A percentile compares a stretch with the other conserved stretches of the same genome.
Conservation (phyloP, 164 flowering plant species). For the grape (Vitis vinifera) region ASM3070453v1 NC_081805.1:10600501-10601000, state of each 20-base stretch:
- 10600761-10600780: constrained; percentile 76
- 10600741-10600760: constrained; percentile 60
- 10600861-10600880: constrained; percentile 86
- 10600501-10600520: too few species aligned
- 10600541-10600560: too few species aligned
- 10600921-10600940: constrained; percentile 94
- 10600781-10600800: constrained; percentile 80
- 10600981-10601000: background rate
- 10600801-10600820: constrained; percentile 66
- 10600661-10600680: background rate
- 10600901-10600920: constrained; percentile 86
- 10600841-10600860: constrained; percentile 79
- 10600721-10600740: constrained; percentile 96
- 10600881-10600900: constrained; percentile 89
- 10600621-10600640: too few species aligned
- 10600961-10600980: background rate
- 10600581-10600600: too few species aligned
- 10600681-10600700: constrained; percentile 5
- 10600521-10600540: too few species aligned
- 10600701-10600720: constrained; percentile 86
- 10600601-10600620: too few species aligned
- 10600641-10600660: background rate
- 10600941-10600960: constrained; percentile 32
- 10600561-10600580: too few species aligned
- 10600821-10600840: constrained; percentile 90